Percentiles rank a stretch among this genome's conserved stretches.
Evolutionary conservation across 78 protist genomes (phyloP).

Genomic region (Dictyostelium firmibasis): DNA sequence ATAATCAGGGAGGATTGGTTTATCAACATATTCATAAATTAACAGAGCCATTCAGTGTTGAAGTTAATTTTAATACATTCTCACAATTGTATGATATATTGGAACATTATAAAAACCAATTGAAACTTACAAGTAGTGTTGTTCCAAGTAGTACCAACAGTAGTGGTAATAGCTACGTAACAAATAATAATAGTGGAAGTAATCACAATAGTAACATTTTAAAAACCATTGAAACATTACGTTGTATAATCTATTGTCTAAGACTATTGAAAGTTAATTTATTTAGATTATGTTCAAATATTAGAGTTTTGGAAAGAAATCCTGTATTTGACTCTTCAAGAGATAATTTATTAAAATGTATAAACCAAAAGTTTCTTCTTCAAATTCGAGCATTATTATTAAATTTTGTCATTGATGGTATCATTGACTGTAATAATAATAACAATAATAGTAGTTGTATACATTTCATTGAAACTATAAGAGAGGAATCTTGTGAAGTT

Average conservation of each 20-base stretch:
- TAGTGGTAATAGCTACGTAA: background rate
- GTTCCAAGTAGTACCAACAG: background rate
- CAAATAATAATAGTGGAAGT: background rate
- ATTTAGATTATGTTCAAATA: slow-evolving; percentile 51
- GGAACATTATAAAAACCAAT: slow-evolving; percentile 52
- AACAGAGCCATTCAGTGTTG: slow-evolving; percentile 74
- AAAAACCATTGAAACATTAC: slow-evolving; percentile 18
- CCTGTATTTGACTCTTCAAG: slow-evolving; percentile 58
- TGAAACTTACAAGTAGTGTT: background rate
- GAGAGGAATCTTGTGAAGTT: slow-evolving; percentile 77
- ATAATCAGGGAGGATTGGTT: background rate
- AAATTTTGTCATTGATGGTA: slow-evolving; percentile 59
- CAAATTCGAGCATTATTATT: slow-evolving; percentile 15
- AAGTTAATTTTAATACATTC: slow-evolving; percentile 63
- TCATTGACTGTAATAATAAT: background rate
- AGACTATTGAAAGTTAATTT: slow-evolving; percentile 74
- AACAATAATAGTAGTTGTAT: background rate
- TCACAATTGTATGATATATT: slow-evolving; percentile 59
- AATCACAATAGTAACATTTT: background rate
- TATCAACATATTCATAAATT: slow-evolving; percentile 50
- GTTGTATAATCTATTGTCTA: slow-evolving; percentile 58
- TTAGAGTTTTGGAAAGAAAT: slow-evolving; percentile 33
- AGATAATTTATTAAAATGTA: slow-evolving; percentile 49
- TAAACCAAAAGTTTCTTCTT: slow-evolving; percentile 63
- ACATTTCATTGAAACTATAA: slow-evolving; percentile 2